Conservation (phyloP, 1,284 basidiomycete genomes). For the Marasmius oreades region DNA sequence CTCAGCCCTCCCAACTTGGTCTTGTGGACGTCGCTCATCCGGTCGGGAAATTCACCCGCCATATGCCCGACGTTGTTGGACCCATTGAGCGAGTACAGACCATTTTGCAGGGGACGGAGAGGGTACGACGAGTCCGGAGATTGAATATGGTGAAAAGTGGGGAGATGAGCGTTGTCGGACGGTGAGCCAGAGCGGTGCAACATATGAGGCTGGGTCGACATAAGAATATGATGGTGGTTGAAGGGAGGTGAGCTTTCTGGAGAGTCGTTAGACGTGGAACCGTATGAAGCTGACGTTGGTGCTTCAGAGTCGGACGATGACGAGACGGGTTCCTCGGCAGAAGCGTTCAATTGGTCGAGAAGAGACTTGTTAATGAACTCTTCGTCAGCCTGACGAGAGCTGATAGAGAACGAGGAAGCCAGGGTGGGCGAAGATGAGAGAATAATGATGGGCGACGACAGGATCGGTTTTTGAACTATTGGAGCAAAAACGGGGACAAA, state of each 20-base stretch:
- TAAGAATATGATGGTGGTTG: conserved; percentile 46
- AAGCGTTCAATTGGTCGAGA: conserved; percentile 73
- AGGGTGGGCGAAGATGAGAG: conserved; percentile 47
- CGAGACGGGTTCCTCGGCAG: conserved; percentile 69
- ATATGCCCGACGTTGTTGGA: conserved; percentile 34
- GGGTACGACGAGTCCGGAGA: conserved; percentile 25
- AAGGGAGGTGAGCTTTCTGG: conserved; percentile 52
- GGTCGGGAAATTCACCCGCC: conserved; percentile 29
- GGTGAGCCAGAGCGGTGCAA: conserved; percentile 49
- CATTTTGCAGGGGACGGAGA: conserved; percentile 25
- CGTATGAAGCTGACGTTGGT: conserved; percentile 39
- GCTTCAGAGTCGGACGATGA: conserved; percentile 51
- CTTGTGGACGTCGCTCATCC: conserved; percentile 30
- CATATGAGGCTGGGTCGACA: conserved; percentile 40
- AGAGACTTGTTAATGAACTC: conserved; percentile 80
- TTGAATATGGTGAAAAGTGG: conserved; percentile 32
- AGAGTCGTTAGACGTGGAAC: conserved; percentile 45
- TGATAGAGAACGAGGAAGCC: conserved; percentile 49
- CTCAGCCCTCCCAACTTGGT: conserved; percentile 40
- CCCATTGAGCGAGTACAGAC: conserved; percentile 26
- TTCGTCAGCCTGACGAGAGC: conserved; percentile 54
- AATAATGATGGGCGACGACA: conserved; percentile 27
- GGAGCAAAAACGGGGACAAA: conserved; percentile 17
- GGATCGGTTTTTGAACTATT: conserved; percentile 28
- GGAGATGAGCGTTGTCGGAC: conserved; percentile 30